Base-by-base conservation (phyloP, 2,329 filamentous ascomycete genomes). In the Arthroderma sp. region DNA sequence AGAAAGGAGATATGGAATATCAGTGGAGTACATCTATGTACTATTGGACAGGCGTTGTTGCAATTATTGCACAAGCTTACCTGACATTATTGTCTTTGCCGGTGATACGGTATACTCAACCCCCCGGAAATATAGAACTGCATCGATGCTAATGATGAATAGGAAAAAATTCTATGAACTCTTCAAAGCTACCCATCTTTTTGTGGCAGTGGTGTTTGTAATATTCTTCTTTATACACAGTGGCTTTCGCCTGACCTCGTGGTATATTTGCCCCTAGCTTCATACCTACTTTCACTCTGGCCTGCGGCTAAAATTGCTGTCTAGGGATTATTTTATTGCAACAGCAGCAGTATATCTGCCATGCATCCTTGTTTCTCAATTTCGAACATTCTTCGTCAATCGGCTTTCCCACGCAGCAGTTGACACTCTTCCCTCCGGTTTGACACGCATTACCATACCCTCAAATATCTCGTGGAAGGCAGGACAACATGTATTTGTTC, bases 211-310 rank as follows among this genome's bases (percentile, higher is more conserved):
- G 2, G 62, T 81, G 1, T 84, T 83, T 62, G 68, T 82, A 17
- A 54, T 83, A 7, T 80, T 81, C 63, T 78, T 84, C 66, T 83
- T 84, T 68, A 72, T 81, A 55, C 81, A 84, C 67, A 83, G 81
- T 64, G 76, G 79, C 64, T 78, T 76, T 65, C 73, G 70, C 0
- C 70, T 83, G 11, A 74, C 77, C 1, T 81, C 79, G 1, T 82
- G 78, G 77, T 77, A 38, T 64, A 59, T 31, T 13, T 28, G 8
- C 53, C 25, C 28, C 28, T 28, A 35, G 15, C 44, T 21, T 37
- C n/a, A n/a, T n/a, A n/a, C n/a, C n/a, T n/a, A n/a, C n/a, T n/a
- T n/a, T n/a, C n/a, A n/a, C n/a, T n/a, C n/a, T n/a, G n/a, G n/a
- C n/a, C n/a, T n/a, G n/a, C n/a, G n/a, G n/a, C n/a, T n/a, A n/a